Base-by-base conservation (phyloP, 164 flowering plant species). In the Hamamelis virginiana region DNA sequence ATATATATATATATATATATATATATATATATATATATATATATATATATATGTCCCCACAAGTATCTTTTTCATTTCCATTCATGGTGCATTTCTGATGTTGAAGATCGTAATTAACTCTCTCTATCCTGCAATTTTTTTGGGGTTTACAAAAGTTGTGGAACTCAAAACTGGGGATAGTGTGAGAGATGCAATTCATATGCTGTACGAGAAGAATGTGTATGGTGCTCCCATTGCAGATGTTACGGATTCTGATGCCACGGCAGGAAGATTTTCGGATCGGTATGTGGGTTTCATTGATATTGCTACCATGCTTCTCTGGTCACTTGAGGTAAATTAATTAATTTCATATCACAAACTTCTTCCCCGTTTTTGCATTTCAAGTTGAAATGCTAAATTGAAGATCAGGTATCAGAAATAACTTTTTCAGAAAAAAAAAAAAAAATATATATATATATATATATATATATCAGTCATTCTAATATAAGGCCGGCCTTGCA, bases 241-340 rank as follows among this genome's bases (percentile, higher is more conserved):
- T 68, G 61, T 27, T 13, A 22, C 41, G 43, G 72, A 72, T 25
- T 47, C 74, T 21, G 65, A 58, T 8, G 23, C 59, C 14, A 13
- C 15, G 59, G 22, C 23, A 0, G 11, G 56, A 0, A 38, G 70
- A 8, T 64, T 67, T 56, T 58, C 72, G 4, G 78, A 82, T 66
- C 72, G 72, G 14, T 72, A 79, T 38, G 68, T 85, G 46, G 86
- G 83, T 41, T 72, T 77, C 58, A 71, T 85, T 55, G 79, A 76
- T 72, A 59, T 85, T 51, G 51, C 81, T 43, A 69, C 72, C 59
- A 74, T 85, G 78, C 28, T 80, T 65, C 78, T 81, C 5, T 85
- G 88, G 88, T 74, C 68, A 50, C 70, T 85, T 45, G 66, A 85
- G 86, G 86, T 82, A 71, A 45, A 16, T 41, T 5, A 21, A 1